Conservation (phyloP, 805 yeast genomes). For the Barnettozyma wickerhamii region DNA sequence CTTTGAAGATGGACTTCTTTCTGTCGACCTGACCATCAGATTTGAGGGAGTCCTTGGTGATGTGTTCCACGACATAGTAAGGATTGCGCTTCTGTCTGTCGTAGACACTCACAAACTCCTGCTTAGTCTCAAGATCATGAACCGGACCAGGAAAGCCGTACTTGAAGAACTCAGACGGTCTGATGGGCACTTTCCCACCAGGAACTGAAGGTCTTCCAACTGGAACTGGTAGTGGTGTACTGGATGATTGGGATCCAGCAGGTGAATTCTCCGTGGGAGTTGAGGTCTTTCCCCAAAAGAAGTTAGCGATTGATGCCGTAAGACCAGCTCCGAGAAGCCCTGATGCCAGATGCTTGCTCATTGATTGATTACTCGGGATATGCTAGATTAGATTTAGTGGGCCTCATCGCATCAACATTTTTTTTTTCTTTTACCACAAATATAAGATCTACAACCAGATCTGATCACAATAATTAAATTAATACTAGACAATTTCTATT, state of each 20-base stretch:
- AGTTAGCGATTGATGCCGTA: conserved; percentile 31
- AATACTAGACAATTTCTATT: no score
- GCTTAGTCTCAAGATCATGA: conserved; percentile 70
- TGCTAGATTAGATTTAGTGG: no score
- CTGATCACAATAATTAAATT: neutral
- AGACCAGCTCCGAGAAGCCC: conserved; percentile 28
- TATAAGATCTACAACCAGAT: no score
- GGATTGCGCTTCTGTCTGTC: conserved; percentile 86
- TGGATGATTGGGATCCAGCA: neutral
- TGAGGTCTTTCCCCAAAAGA: conserved; percentile 28
- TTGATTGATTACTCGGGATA: conserved; percentile 2
- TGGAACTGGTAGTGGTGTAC: conserved; percentile 11
- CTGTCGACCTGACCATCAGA: conserved; percentile 58
- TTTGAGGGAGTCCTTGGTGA: conserved; percentile 66
- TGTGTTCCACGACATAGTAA: conserved; percentile 80
- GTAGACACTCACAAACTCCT: conserved; percentile 81
- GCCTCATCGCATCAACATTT: no score
- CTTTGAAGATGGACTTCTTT: conserved; percentile 75
- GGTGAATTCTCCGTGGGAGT: conserved; percentile 6
- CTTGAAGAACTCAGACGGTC: conserved; percentile 79
- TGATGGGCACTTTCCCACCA: conserved; percentile 32
- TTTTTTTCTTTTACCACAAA: no score
- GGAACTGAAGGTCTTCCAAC: conserved; percentile 8
- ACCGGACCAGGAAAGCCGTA: conserved; percentile 96
- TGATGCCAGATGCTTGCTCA: conserved; percentile 22